Evolutionary conservation across 2,329 filamentous ascomycete genomes (phyloP).

Genomic region (Fusarium kyushuense): DNA sequence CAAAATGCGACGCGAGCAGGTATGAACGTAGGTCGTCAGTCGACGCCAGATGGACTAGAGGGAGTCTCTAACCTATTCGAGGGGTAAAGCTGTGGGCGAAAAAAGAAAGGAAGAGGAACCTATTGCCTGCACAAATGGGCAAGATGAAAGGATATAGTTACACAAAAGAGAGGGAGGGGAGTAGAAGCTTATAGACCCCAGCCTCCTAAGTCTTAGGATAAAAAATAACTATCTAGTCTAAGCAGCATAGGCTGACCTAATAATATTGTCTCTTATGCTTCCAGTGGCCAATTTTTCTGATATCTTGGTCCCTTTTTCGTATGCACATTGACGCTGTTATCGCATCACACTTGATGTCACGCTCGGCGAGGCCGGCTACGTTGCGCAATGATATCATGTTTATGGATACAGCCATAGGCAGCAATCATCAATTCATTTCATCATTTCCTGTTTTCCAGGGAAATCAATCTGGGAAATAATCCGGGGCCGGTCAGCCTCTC

Average conservation of each 20-base stretch:
- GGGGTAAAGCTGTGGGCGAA: slow-evolving; percentile 34
- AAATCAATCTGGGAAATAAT: neutral
- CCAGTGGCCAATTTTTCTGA: too few species aligned
- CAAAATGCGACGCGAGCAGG: slow-evolving; percentile 48
- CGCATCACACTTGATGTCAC: slow-evolving; percentile 2
- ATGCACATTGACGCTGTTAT: slow-evolving; percentile 10
- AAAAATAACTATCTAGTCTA: too few species aligned
- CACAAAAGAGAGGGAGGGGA: slow-evolving; percentile 12
- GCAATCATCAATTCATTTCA: slow-evolving; percentile 8
- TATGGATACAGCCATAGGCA: neutral
- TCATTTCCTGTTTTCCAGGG: neutral
- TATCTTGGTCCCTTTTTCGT: neutral
- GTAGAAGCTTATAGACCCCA: slow-evolving; percentile 1
- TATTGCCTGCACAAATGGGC: neutral
- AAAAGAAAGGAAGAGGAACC: neutral
- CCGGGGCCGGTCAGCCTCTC: slow-evolving; percentile 1
- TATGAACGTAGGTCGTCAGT: slow-evolving; percentile 48
- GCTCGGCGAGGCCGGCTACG: slow-evolving; percentile 6
- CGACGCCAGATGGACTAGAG: slow-evolving; percentile 65
- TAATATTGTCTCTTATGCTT: too few species aligned
- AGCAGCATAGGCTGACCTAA: too few species aligned
- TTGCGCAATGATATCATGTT: slow-evolving; percentile 1
- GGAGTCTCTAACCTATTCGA: slow-evolving; percentile 67
- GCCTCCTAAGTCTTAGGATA: too few species aligned
- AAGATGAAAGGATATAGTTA: neutral